Conservation (phyloP, 2,329 filamentous ascomycete species). For the Trichoderma koningii region DNA sequence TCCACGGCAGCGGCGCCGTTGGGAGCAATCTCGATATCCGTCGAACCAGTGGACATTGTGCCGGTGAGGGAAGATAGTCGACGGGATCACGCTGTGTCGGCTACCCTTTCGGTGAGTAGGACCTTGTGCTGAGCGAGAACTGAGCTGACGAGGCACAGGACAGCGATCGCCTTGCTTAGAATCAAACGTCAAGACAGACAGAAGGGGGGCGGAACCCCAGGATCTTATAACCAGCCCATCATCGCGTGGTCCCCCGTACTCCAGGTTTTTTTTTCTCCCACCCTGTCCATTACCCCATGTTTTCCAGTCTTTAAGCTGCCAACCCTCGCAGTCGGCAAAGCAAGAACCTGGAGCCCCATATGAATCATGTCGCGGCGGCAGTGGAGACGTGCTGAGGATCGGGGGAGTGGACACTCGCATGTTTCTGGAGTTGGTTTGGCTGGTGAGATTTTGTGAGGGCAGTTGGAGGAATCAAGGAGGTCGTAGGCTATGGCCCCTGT, state of each 20-base stretch:
- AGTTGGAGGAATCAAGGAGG: neutral
- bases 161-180: too few species aligned
- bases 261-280: constrained; percentile 5
- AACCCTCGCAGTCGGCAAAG: neutral
- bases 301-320: constrained; percentile 24
- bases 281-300: constrained; percentile 24
- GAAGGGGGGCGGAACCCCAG: constrained; percentile 11
- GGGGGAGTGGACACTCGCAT: neutral
- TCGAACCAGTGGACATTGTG: constrained; percentile 25
- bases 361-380: constrained; percentile 18
- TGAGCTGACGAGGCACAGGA: neutral
- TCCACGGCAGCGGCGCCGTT: constrained; percentile 27
- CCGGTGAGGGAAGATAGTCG: neutral
- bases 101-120: too few species aligned
- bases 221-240: constrained; percentile 20
- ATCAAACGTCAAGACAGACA: neutral
- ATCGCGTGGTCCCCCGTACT: neutral
- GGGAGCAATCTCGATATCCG: constrained; percentile 28
- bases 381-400: constrained; percentile 6
- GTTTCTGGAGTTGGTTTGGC: neutral
- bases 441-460: neutral
- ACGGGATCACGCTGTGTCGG: neutral
- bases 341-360: constrained; percentile 20
- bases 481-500: constrained; percentile 28
- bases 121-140: too few species aligned